These are phyloP conservation scores for Ophidiomyces ophidiicola DNA, from an alignment of 2,329 filamentous ascomycete genomes.

Conservation along the genomic window DNA sequence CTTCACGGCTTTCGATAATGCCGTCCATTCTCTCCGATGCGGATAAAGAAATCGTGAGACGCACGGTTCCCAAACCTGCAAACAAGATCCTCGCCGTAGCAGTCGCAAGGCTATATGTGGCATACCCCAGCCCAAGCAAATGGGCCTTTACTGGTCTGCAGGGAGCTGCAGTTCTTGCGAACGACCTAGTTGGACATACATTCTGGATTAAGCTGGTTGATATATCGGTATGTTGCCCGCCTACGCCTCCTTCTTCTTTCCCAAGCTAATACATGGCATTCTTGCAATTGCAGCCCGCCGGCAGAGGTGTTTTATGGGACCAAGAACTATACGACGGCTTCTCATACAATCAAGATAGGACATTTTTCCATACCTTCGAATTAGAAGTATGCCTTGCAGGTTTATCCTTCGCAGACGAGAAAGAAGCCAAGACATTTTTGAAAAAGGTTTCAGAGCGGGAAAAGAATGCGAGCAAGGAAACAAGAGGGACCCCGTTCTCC, in stretches of 20 bases:
- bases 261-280: not conserved
- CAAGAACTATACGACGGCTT: conserved; percentile 96
- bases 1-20: conserved; percentile 26
- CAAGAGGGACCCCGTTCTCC: conserved; percentile 61
- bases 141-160: conserved; percentile 94
- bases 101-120: conserved; percentile 84
- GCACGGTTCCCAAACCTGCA: conserved; percentile 78
- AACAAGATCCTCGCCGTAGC: conserved; percentile 98
- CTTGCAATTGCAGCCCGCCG: conserved; percentile 46
- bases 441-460: conserved; percentile 96
- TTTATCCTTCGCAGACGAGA: conserved; percentile 89
- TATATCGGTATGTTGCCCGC: conserved; percentile 58
- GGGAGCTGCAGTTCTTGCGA: conserved; percentile 79
- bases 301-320: conserved; percentile 84
- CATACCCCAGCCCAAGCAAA: conserved; percentile 70
- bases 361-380: conserved; percentile 97
- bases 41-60: conserved; percentile 93
- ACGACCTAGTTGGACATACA: conserved; percentile 88
- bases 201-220: conserved; percentile 98
- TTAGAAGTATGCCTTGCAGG: conserved; percentile 83
- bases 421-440: conserved; percentile 90
- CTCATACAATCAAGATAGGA: conserved; percentile 89
- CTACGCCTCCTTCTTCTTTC: not conserved
- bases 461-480: conserved; percentile 87
- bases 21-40: conserved; percentile 69